phyloP scores from a whole-genome alignment of 306 rosid species.

The Begonia masoniana region DNA sequence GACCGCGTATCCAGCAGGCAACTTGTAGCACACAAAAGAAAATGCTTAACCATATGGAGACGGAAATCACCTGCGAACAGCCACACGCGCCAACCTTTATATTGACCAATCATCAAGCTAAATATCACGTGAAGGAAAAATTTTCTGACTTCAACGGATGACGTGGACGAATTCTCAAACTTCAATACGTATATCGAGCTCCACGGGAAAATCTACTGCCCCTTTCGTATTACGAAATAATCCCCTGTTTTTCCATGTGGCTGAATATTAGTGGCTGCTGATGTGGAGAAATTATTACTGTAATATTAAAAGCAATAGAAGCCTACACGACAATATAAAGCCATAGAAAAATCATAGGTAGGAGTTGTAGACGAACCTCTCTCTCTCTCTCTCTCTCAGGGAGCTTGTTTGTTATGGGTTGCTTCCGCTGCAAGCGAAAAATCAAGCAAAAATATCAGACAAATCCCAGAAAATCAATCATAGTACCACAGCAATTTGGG shows the following conservation, averaged over 20 bases:
- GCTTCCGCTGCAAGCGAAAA: too few relatives aligned
- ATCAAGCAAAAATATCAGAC: too few relatives aligned
- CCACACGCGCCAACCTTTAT: background rate
- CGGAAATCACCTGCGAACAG: background rate
- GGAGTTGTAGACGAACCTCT: slow-evolving; percentile 2
- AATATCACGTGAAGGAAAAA: background rate
- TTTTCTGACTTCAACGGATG: background rate
- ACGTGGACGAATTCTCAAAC: background rate
- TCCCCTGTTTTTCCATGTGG: background rate
- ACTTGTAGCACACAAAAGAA: slow-evolving; percentile 1
- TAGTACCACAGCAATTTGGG: too few relatives aligned
- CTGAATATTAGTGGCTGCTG: background rate
- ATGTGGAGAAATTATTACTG: too few relatives aligned
- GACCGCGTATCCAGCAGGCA: background rate
- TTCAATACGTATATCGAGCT: background rate
- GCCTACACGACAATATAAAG: background rate
- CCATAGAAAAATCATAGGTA: background rate
- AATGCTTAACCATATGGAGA: background rate
- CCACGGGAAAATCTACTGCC: slow-evolving; percentile 6
- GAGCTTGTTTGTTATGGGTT: too few relatives aligned
- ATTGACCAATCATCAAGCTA: background rate
- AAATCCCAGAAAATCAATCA: too few relatives aligned
- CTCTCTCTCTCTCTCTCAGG: slow-evolving; percentile 2
- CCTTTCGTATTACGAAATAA: slow-evolving; percentile 4
- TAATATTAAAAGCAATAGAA: background rate